These are phyloP conservation scores for Pseudogymnoascus sp. DNA, from an alignment of 2,329 filamentous ascomycete genomes.

Conservation along the genomic window DNA sequence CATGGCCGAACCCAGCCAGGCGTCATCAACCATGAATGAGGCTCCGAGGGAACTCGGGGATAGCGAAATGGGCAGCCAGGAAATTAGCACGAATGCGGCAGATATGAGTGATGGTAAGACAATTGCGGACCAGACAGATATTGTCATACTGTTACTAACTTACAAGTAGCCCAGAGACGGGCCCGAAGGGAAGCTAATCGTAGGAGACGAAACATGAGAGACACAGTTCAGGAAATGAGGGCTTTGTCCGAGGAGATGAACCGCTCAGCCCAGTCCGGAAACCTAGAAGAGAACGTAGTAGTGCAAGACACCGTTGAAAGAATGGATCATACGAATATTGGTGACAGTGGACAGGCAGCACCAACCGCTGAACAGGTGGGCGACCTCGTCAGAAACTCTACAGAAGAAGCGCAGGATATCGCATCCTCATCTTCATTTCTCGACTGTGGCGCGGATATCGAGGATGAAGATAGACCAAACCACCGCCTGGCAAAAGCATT, in stretches of 20 bases:
- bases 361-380: not conserved
- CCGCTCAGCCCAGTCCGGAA: not conserved
- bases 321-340: not conserved
- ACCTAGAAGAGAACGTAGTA: not conserved
- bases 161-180: not conserved
- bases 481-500: not conserved
- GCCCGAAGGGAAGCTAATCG: not conserved
- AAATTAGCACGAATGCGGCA: not conserved
- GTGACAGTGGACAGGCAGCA: not conserved
- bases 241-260: not conserved
- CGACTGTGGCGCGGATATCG: too few relatives aligned
- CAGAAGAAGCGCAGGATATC: not conserved
- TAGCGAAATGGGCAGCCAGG: not conserved
- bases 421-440: not conserved
- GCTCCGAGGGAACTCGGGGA: not conserved
- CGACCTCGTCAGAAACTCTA: not conserved
- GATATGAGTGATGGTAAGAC: not conserved
- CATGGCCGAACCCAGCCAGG: not conserved
- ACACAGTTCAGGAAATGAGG: not conserved
- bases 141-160: not conserved
- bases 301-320: not conserved
- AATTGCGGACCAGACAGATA: too few relatives aligned
- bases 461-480: not conserved
- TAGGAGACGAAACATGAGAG: not conserved
- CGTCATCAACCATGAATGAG: not conserved